Conservation (phyloP, 1,139 yeast species). For the Geotrichum fermentans region DNA sequence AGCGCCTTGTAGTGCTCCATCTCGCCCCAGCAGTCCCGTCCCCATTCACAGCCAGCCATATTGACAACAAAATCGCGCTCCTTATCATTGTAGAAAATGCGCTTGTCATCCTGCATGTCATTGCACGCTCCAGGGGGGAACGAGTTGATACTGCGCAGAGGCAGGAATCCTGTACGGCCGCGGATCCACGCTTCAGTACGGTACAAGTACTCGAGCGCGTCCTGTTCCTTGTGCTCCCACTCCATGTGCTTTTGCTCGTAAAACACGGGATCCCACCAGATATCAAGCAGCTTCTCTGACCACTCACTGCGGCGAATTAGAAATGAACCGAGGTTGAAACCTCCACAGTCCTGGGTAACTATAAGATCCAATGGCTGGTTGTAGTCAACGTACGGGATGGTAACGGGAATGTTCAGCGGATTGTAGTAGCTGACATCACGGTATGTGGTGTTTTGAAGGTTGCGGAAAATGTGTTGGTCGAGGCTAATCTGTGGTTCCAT, state of each 20-base stretch:
- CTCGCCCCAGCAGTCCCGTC: conserved; percentile 96
- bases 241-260: conserved; percentile 97
- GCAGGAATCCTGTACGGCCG: conserved; percentile 78
- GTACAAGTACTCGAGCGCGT: conserved; percentile 82
- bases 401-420: conserved; percentile 63
- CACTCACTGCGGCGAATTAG: conserved; percentile 78
- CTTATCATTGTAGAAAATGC: conserved; percentile 59
- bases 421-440: conserved; percentile 65
- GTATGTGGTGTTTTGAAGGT: conserved; percentile 64
- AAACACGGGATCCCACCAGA: conserved; percentile 98
- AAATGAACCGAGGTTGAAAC: conserved; percentile 89
- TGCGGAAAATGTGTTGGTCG: conserved; percentile 70
- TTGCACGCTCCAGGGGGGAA: conserved; percentile 95
- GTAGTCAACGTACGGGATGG: conserved; percentile 74
- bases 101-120: conserved; percentile 63
- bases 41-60: conserved; percentile 98
- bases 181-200: conserved; percentile 82
- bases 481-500: conserved; percentile 89
- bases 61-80: conserved; percentile 84
- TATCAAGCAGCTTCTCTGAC: conserved; percentile 78
- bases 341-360: conserved; percentile 94
- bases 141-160: conserved; percentile 78
- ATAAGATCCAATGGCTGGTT: conserved; percentile 68
- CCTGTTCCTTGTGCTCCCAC: conserved; percentile 98
- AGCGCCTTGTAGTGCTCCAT: conserved; percentile 81